These are phyloP conservation scores for Lepidium sativum DNA, from an alignment of 345 rosid genomes.

Conservation along the genomic window DNA sequence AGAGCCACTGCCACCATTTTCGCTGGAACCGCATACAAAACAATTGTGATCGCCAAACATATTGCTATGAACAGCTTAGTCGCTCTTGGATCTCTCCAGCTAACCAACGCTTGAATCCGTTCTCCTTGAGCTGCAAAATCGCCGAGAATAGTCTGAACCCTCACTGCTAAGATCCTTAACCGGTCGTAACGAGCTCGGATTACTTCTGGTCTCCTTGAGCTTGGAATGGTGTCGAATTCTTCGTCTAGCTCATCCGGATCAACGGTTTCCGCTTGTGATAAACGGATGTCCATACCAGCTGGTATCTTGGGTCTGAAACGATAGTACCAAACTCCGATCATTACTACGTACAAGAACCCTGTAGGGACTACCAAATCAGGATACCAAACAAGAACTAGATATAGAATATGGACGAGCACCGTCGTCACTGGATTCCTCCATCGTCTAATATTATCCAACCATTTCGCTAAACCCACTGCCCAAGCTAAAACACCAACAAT, in stretches of 20 bases:
- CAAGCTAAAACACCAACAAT: slow-evolving; percentile 87
- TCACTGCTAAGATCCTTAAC: slow-evolving; percentile 66
- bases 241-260: slow-evolving; percentile 90
- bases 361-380: slow-evolving; percentile 92
- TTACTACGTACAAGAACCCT: slow-evolving; percentile 61
- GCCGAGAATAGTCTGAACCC: slow-evolving; percentile 88
- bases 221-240: slow-evolving; percentile 91
- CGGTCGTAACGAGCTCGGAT: slow-evolving; percentile 75
- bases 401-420: slow-evolving; percentile 66
- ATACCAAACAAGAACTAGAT: slow-evolving; percentile 90
- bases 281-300: slow-evolving; percentile 82
- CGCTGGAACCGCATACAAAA: slow-evolving; percentile 70
- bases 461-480: slow-evolving; percentile 86
- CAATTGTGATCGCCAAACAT: slow-evolving; percentile 59
- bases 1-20: slow-evolving; percentile 97
- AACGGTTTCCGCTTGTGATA: slow-evolving; percentile 75
- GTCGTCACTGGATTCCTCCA: slow-evolving; percentile 92
- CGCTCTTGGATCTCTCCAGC: slow-evolving; percentile 99
- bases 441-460: slow-evolving; percentile 69
- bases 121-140: slow-evolving; percentile 97
- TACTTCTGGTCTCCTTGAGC: slow-evolving; percentile 61
- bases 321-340: slow-evolving; percentile 92
- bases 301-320: slow-evolving; percentile 84
- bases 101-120: slow-evolving; percentile 76
- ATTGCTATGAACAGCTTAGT: slow-evolving; percentile 78